Evolutionary conservation across 2,329 filamentous ascomycete genomes (phyloP).

Genomic region (Xylariales sp.): DNA sequence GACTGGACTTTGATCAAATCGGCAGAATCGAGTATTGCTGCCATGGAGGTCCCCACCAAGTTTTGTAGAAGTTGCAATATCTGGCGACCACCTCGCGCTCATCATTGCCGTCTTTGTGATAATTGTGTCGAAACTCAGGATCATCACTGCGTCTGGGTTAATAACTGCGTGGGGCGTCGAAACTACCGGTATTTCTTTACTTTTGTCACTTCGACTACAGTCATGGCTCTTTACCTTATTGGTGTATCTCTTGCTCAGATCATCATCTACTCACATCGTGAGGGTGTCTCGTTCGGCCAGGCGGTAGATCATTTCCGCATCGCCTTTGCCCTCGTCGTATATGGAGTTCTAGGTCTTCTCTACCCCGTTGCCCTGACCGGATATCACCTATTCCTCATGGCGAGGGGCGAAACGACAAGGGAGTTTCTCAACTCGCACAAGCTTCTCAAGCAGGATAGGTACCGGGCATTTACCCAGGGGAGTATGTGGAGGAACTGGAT

Average conservation of each 20-base stretch:
- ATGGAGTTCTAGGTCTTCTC: constrained; percentile 76
- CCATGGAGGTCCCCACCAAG: constrained; percentile 98
- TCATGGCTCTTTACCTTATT: constrained; percentile 81
- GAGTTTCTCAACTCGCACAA: constrained; percentile 98
- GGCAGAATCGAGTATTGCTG: constrained; percentile 77
- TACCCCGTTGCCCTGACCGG: constrained; percentile 87
- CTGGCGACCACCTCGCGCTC: constrained; percentile 94
- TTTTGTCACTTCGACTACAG: constrained; percentile 83
- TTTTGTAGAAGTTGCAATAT: constrained; percentile 98
- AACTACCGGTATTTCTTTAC: constrained; percentile 99
- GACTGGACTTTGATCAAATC: constrained; percentile 95
- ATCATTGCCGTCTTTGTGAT: constrained; percentile 96
- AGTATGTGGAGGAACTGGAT: constrained; percentile 81
- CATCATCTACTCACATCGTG: constrained; percentile 73
- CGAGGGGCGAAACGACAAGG: constrained; percentile 90
- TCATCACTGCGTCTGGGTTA: constrained; percentile 98
- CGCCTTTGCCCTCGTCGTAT: constrained; percentile 89
- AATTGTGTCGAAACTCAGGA: constrained; percentile 98
- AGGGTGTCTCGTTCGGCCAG: constrained; percentile 73
- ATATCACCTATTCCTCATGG: constrained; percentile 93
- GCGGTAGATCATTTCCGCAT: constrained; percentile 79
- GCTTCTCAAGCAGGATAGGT: constrained; percentile 90
- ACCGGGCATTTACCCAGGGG: constrained; percentile 88
- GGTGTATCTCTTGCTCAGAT: constrained; percentile 85
- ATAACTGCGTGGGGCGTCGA: constrained; percentile 95